Evolutionary conservation across 2,329 filamentous ascomycete species (phyloP).

Genomic region (Aspergillus aculeatus): DNA sequence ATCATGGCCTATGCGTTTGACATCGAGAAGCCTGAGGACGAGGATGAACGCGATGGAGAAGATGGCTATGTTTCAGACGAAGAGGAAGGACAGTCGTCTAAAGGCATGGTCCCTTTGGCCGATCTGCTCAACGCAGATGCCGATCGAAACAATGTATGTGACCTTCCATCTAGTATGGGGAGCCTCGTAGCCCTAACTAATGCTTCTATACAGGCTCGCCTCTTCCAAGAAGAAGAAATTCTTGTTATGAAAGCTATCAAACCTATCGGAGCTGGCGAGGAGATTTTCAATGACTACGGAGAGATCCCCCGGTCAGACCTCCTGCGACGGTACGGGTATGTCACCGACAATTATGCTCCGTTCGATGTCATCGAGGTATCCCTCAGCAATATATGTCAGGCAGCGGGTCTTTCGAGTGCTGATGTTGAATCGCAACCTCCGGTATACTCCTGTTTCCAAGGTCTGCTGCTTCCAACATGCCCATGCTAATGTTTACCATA

Average conservation of each 20-base stretch:
- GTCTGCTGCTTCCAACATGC: neutral
- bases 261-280: slow-evolving; percentile 66
- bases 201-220: slow-evolving; percentile 47
- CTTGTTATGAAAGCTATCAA: slow-evolving; percentile 72
- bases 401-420: slow-evolving; percentile 33
- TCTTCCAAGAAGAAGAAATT: slow-evolving; percentile 58
- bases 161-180: neutral
- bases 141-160: slow-evolving; percentile 70
- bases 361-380: slow-evolving; percentile 83
- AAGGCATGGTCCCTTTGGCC: slow-evolving; percentile 89
- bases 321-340: slow-evolving; percentile 80
- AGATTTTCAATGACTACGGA: slow-evolving; percentile 88
- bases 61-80: slow-evolving; percentile 58
- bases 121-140: slow-evolving; percentile 89
- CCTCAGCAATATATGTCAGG: slow-evolving; percentile 56
- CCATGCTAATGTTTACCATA: slow-evolving; percentile 18
- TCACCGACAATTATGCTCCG: slow-evolving; percentile 71
- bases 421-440: slow-evolving; percentile 32
- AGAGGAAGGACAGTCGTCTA: slow-evolving; percentile 63
- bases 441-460: slow-evolving; percentile 20
- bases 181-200: slow-evolving; percentile 7
- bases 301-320: slow-evolving; percentile 79
- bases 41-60: slow-evolving; percentile 52
- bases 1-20: slow-evolving; percentile 96
- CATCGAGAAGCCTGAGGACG: slow-evolving; percentile 59